Conservation (phyloP, 1,284 basidiomycete species). For the Apiotrichum montevideense region DNA sequence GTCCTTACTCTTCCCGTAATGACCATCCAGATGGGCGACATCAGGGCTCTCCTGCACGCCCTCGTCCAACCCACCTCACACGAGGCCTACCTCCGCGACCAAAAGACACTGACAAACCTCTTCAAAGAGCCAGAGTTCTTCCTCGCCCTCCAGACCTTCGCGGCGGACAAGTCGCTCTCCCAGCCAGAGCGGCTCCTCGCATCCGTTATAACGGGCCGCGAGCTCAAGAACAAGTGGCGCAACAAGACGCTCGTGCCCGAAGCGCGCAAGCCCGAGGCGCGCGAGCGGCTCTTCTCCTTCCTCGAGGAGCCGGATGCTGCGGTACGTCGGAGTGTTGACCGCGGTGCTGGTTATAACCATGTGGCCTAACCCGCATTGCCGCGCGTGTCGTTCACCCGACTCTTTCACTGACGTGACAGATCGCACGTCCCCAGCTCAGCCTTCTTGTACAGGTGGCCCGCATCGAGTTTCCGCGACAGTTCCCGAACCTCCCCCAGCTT, state of each 20-base stretch:
- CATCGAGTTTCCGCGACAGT: constrained; percentile 39
- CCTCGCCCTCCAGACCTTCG: constrained; percentile 36
- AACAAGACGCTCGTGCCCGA: constrained; percentile 44
- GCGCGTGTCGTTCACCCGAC: no score
- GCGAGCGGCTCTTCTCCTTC: constrained; percentile 41
- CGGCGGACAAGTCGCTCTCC: constrained; percentile 30
- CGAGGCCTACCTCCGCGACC: constrained; percentile 35
- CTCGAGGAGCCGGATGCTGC: constrained; percentile 40
- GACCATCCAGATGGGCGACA: constrained; percentile 12
- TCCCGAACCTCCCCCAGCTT: constrained; percentile 37
- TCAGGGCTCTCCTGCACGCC: constrained; percentile 30
- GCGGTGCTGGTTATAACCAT: no score
- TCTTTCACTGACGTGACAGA: constrained; percentile 20
- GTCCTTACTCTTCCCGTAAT: constrained; percentile 1
- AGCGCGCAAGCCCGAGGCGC: constrained; percentile 37
- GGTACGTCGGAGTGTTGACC: constrained; percentile 17
- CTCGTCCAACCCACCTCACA: constrained; percentile 33
- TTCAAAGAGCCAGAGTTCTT: constrained; percentile 45
- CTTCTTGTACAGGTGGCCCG: constrained; percentile 42
- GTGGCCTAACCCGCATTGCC: no score
- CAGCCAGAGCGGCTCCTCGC: constrained; percentile 40
- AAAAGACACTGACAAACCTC: constrained; percentile 30
- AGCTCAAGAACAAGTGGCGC: constrained; percentile 46
- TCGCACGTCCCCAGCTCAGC: constrained; percentile 43
- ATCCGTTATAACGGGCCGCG: constrained; percentile 40